Evolutionary conservation across 257 asterid genomes (phyloP).

Genomic region (Fraxinus anomala): DNA sequence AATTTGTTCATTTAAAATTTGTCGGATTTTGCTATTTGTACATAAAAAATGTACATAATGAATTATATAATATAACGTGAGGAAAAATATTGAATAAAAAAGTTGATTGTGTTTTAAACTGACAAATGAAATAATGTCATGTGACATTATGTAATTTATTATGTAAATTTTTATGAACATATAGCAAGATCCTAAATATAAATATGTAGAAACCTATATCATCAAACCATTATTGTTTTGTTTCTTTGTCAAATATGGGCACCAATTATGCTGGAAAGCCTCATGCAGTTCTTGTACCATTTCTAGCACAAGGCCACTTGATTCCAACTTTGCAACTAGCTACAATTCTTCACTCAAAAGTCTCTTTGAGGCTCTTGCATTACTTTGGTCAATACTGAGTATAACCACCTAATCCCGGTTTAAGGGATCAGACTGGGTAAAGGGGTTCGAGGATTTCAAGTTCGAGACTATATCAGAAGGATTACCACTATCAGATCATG

Average conservation of each 20-base stretch:
- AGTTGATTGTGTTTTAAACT: too few species aligned
- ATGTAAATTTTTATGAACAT: too few species aligned
- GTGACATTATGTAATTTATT: too few species aligned
- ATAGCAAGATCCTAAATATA: too few species aligned
- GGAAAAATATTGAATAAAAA: too few species aligned
- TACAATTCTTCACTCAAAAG: constrained; percentile 28
- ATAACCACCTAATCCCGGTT: constrained; percentile 36
- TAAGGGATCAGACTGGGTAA: constrained; percentile 27
- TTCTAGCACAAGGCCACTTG: constrained; percentile 39
- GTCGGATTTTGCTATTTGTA: too few species aligned
- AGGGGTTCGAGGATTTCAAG: constrained; percentile 28
- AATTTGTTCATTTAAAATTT: too few species aligned
- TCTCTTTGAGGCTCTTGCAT: constrained; percentile 22
- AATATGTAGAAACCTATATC: not conserved
- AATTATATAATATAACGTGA: too few species aligned
- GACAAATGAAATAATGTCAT: too few species aligned
- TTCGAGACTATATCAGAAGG: constrained; percentile 37
- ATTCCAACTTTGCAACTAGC: constrained; percentile 34
- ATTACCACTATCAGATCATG: constrained; percentile 28
- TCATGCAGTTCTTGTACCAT: constrained; percentile 32
- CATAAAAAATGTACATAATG: too few species aligned
- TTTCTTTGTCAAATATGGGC: not conserved
- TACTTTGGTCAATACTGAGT: constrained; percentile 41
- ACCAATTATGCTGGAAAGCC: constrained; percentile 15
- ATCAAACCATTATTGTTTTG: not conserved